phyloP scores from a whole-genome alignment of 2,329 filamentous ascomycete genomes.

The Albophoma yamanashiensis region DNA sequence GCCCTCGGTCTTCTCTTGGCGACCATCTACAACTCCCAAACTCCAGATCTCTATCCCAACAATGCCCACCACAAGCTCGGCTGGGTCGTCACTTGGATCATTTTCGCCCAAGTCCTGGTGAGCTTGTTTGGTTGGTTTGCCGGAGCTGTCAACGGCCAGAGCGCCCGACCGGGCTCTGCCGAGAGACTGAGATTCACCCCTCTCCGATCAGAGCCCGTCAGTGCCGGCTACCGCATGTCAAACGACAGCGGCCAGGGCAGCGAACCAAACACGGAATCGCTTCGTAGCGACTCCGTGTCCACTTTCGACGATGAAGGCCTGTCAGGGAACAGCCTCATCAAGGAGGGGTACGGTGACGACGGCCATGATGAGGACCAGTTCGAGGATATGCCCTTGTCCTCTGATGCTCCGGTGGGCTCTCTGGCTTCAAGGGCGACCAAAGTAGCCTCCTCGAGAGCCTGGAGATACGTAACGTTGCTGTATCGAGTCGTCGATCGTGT shows the following conservation, averaged over 20 bases:
- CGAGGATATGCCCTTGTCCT: constrained; percentile 12
- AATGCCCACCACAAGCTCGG: constrained; percentile 85
- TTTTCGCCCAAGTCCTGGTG: constrained; percentile 59
- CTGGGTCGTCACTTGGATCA: constrained; percentile 69
- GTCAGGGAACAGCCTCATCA: constrained; percentile 25
- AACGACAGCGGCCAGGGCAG: constrained; percentile 68
- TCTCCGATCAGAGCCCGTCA: constrained; percentile 43
- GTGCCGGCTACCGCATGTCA: constrained; percentile 46
- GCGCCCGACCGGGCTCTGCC: constrained; percentile 12
- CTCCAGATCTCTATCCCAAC: constrained; percentile 75
- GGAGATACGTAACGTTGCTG: constrained; percentile 45
- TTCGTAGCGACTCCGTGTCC: constrained; percentile 55
- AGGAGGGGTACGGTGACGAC: constrained; percentile 33
- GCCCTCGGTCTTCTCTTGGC: constrained; percentile 53
- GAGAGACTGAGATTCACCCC: constrained; percentile 53
- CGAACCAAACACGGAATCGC: constrained; percentile 55
- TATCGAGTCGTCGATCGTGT: constrained; percentile 66
- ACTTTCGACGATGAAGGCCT: constrained; percentile 36
- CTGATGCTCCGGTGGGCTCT: constrained; percentile 32
- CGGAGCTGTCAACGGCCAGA: constrained; percentile 3
- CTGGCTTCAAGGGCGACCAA: constrained; percentile 43
- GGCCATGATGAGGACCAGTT: constrained; percentile 32
- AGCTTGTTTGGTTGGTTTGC: constrained; percentile 53
- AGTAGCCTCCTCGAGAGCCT: constrained; percentile 43
- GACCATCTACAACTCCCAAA: constrained; percentile 66